These are phyloP conservation scores for Lactarius trivialis DNA, from an alignment of 768 basidiomycete genomes.

Conservation along the genomic window DNA sequence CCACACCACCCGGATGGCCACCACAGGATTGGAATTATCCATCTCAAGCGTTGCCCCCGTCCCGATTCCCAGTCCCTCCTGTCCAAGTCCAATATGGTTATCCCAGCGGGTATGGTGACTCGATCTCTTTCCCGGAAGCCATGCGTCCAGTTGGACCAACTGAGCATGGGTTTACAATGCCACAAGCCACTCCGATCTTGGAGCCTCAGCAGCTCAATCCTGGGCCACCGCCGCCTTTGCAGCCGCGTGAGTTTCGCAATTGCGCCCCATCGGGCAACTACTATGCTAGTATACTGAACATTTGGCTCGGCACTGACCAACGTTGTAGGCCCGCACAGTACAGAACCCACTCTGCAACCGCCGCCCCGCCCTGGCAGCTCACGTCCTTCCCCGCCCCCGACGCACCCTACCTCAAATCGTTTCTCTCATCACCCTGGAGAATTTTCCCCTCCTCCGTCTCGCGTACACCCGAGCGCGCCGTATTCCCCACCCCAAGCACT, in stretches of 20 bases:
- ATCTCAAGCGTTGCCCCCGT: neutral
- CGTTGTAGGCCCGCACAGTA: neutral
- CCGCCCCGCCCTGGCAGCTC: neutral
- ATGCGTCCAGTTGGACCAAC: neutral
- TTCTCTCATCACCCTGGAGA: neutral
- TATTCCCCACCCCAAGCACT: neutral
- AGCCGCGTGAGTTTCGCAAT: slow-evolving; percentile 8
- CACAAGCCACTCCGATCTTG: neutral
- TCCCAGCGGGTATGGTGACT: slow-evolving; percentile 1
- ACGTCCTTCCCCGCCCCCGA: neutral
- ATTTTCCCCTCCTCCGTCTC: neutral
- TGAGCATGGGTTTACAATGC: neutral
- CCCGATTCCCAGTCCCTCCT: neutral
- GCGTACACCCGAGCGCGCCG: slow-evolving; percentile 1
- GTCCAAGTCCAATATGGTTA: neutral
- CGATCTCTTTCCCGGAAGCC: neutral
- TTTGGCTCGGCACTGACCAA: neutral
- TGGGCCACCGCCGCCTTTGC: slow-evolving; percentile 2
- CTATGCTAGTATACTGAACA: neutral
- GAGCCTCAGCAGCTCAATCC: slow-evolving; percentile 6
- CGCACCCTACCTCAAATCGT: neutral
- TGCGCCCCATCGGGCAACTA: neutral
- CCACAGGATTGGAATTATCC: neutral
- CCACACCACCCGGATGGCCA: neutral
- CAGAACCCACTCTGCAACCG: neutral